These are phyloP conservation scores for Erysimum cheiranthoides DNA, from an alignment of 345 rosid species.

Conservation along the genomic window DNA sequence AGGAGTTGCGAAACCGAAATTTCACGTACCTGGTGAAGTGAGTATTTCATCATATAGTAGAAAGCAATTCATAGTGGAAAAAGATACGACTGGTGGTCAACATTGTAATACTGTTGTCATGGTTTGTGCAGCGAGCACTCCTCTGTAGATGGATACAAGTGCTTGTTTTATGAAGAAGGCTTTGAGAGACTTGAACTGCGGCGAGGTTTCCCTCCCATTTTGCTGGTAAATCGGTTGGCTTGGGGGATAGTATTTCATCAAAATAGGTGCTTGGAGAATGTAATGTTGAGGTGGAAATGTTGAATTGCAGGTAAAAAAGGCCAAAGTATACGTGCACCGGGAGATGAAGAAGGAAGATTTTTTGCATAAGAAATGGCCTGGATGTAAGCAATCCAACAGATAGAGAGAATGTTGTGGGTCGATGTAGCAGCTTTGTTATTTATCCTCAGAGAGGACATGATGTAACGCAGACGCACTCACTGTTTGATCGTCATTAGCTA, in stretches of 20 bases:
- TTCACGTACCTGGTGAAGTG: slow-evolving; percentile 87
- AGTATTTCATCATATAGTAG: slow-evolving; percentile 39
- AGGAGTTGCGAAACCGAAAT: slow-evolving; percentile 62
- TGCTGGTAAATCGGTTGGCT: slow-evolving; percentile 54
- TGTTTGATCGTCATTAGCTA: neutral
- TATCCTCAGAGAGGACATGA: slow-evolving; percentile 7
- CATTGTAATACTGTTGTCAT: slow-evolving; percentile 29
- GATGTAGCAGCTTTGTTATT: slow-evolving; percentile 16
- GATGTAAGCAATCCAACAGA: slow-evolving; percentile 49
- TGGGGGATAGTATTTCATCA: neutral
- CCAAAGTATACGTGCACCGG: slow-evolving; percentile 75
- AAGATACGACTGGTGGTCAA: slow-evolving; percentile 1
- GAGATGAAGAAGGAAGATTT: slow-evolving; percentile 48
- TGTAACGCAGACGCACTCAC: neutral
- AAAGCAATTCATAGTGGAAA: slow-evolving; percentile 13
- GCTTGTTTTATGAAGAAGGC: slow-evolving; percentile 66
- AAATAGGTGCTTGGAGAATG: slow-evolving; percentile 29
- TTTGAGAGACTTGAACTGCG: slow-evolving; percentile 67
- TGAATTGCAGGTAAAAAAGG: slow-evolving; percentile 68
- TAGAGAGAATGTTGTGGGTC: slow-evolving; percentile 1
- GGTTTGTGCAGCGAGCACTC: slow-evolving; percentile 69
- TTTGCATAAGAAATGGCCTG: slow-evolving; percentile 59
- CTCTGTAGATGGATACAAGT: slow-evolving; percentile 68
- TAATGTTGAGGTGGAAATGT: slow-evolving; percentile 27
- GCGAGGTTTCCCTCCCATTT: slow-evolving; percentile 61